Percentiles rank a stretch among this genome's conserved stretches.
phyloP scores from a whole-genome alignment of 2,329 filamentous ascomycete species.

The Beauveria rudraprayagi region DNA sequence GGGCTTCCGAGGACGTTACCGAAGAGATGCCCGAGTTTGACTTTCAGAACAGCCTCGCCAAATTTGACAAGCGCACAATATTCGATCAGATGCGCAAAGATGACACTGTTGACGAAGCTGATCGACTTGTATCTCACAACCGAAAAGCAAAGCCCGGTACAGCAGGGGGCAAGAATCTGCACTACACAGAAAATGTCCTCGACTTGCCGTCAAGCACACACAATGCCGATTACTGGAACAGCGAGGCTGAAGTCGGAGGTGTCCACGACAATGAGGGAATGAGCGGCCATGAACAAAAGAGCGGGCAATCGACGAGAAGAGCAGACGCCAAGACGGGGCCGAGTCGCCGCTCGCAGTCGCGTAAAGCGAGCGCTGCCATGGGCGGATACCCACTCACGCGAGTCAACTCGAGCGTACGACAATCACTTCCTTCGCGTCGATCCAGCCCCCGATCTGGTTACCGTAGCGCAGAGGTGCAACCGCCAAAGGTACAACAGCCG shows the following conservation, averaged over 20 bases:
- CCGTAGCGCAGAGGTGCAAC: slow-evolving; percentile 25
- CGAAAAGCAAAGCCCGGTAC: slow-evolving; percentile 60
- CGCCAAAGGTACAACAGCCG: slow-evolving; percentile 26
- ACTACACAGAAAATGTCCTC: slow-evolving; percentile 86
- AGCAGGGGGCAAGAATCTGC: slow-evolving; percentile 78
- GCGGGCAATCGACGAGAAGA: slow-evolving; percentile 40
- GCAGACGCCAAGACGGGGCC: slow-evolving; percentile 45
- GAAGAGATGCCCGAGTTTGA: slow-evolving; percentile 95
- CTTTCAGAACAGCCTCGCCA: slow-evolving; percentile 80
- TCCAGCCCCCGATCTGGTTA: slow-evolving; percentile 23
- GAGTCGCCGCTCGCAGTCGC: slow-evolving; percentile 45
- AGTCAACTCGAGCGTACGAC: slow-evolving; percentile 39
- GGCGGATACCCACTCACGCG: slow-evolving; percentile 36
- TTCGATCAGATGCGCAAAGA: slow-evolving; percentile 89
- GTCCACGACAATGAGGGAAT: slow-evolving; percentile 33
- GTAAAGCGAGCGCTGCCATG: slow-evolving; percentile 42
- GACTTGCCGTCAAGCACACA: slow-evolving; percentile 45
- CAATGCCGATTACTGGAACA: slow-evolving; percentile 59
- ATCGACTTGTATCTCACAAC: slow-evolving; percentile 87
- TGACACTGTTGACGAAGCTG: slow-evolving; percentile 80
- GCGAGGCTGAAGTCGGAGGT: slow-evolving; percentile 58
- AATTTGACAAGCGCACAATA: slow-evolving; percentile 87
- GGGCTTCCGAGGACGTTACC: slow-evolving; percentile 93
- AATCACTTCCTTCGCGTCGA: slow-evolving; percentile 23
- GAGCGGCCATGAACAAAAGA: slow-evolving; percentile 43